Evolutionary conservation across 192 early-diverging fungal species (phyloP), one percentile per base, ranked within the genome.

Genomic region (Coemansia sp.): DNA sequence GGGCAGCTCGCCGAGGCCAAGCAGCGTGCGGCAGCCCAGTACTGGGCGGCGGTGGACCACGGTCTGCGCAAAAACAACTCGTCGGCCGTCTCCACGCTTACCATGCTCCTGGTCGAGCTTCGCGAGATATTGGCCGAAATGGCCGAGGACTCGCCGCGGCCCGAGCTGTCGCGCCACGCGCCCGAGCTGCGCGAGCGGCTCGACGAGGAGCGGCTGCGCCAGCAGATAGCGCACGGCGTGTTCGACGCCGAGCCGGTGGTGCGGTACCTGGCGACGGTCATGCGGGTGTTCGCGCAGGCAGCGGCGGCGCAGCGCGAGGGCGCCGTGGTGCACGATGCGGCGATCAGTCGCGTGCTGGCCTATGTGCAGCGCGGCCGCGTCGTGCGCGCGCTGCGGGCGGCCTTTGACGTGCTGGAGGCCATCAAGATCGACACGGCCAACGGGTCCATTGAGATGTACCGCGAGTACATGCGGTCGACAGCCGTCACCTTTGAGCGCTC

Each of bases 51-150:
- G 10, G 82, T 95, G 2, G 89, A 87, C 17, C 40, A 76, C 15
- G 87, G 89, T 37, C 66, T 94, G 53, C 64, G 62, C 19, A 20
- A 27, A 31, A 49, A 59, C 58, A 38, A 41, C 6, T 25, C 37
- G 22, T 37, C 57, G 10, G 42, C 35, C 0, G 42, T 65, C 19
- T 32, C 75, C 14, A 71, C 64, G 19, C 56, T 94, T 12, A 81
- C 88, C 0, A 67, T 94, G 58, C 80, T 97, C 36, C 54, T 97
- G 14, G 79, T 84, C 12, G 95, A 97, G 79, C 76, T 95, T 19
- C 85, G 88, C 24, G 84, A 87, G 63, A 94, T 94, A 60, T 53
- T 97, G 32, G 70, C 87, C 2, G 86, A 86, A 51, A 76, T 79
- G 71, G 63, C 70, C 14, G 69, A 85, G 24, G 74, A 81, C 24